Evolutionary conservation across 306 rosid species (phyloP), one percentile per base, ranked within the genome.

Genomic region (Cicer chorassanicum): DNA sequence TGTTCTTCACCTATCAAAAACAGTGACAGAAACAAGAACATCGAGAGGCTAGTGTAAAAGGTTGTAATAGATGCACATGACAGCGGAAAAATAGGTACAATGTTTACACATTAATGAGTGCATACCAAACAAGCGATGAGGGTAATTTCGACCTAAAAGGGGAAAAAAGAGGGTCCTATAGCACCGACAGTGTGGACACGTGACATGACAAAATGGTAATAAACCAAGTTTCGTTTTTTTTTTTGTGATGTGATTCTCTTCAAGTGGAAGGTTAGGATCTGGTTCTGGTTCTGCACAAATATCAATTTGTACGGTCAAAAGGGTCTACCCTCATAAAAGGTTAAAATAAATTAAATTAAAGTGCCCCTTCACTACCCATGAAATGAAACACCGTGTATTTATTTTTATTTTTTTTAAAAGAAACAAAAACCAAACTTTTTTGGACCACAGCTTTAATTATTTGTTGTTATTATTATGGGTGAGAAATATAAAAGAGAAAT

Each of bases 171-270:
- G 7, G 0, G 48, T 7, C 10, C 46, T 1, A 43, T 14, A 59
- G 79, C 90, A 82, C 95, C 92, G 95, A 88, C 93, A 82, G 63
- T 15, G 70, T 46, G 11, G 7, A 74, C 90, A 84, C 86, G 91
- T 82, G 89, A 76, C 19, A 76, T 5, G 82, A 39, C 56, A 76
- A 11, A 61, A 63, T 73, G 65, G 71, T 53, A 7, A 77, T 11
- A 9, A 38, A 65, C 68, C 42, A 45, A 48, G 60, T 67, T 77
- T 75, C 68, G 48, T 63, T 74, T 68, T 70, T 18, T 18, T 18
- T 24, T 21, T 61, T 14, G 70, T 70, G 70, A 10, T 38, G 78
- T 24, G 76, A 76, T 74, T 82, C 80, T 3, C 74, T 60, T 77
- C 72, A 21, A 48, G 34, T 65, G 74, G 76, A 84, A 82, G 86